These are phyloP conservation scores for Hypomontagnella monticulosa DNA, from an alignment of 495 filamentous ascomycete genomes.

Conservation along the genomic window DNA sequence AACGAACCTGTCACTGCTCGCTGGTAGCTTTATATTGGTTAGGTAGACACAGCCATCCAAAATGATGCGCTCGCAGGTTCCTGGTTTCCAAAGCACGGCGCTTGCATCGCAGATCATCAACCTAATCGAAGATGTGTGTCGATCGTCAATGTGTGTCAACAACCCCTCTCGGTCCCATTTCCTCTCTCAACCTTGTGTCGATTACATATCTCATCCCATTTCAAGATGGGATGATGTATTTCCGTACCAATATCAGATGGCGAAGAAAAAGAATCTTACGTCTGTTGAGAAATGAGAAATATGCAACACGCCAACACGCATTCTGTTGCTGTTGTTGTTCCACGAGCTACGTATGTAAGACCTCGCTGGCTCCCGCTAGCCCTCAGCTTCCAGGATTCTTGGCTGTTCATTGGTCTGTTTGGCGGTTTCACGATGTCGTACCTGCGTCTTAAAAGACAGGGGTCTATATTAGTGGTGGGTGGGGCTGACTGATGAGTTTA, in stretches of 20 bases:
- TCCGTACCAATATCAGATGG: not conserved
- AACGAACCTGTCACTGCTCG: no score
- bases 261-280: not conserved
- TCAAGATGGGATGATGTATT: conserved; percentile 15
- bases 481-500: conserved; percentile 37
- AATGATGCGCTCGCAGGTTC: conserved; percentile 6
- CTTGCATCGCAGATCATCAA: conserved; percentile 41
- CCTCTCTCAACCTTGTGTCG: conserved; percentile 26
- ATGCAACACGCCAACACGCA: conserved; percentile 18
- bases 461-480: conserved; percentile 37
- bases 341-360: conserved; percentile 25
- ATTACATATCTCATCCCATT: conserved; percentile 19
- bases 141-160: conserved; percentile 25
- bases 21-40: conserved; percentile 22
- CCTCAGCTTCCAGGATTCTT: conserved; percentile 22
- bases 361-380: conserved; percentile 4
- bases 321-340: conserved; percentile 15
- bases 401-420: conserved; percentile 30
- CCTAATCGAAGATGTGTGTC: conserved; percentile 34
- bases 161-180: not conserved
- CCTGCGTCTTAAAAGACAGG: conserved; percentile 46
- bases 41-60: conserved; percentile 9
- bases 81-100: conserved; percentile 11
- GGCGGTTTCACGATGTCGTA: conserved; percentile 48
- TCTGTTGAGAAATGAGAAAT: conserved; percentile 10